Percentiles rank a stretch among this genome's conserved stretches.
These are phyloP conservation scores for Globisporangium apiculatum DNA, from an alignment of 352 stramenopile species.

Conservation along the genomic window DNA sequence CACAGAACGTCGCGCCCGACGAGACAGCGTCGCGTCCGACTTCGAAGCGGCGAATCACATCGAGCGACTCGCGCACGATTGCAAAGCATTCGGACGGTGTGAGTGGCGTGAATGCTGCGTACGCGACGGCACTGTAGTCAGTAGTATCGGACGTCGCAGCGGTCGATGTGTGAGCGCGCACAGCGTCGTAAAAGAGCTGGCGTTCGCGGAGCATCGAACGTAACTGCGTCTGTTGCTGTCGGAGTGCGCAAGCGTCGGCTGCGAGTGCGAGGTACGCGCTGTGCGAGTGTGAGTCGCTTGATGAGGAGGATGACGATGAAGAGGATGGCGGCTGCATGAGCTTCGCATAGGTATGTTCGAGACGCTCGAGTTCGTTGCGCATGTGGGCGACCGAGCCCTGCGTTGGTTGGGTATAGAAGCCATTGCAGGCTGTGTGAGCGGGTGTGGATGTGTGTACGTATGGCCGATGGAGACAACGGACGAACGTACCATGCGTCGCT, in stretches of 20 bases:
- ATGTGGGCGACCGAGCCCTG: slow-evolving; percentile 41
- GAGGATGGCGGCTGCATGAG: slow-evolving; percentile 16
- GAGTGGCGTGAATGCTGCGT: slow-evolving; percentile 30
- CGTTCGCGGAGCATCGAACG: slow-evolving; percentile 42
- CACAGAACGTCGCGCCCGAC: slow-evolving; percentile 40
- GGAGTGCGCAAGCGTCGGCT: slow-evolving; percentile 30
- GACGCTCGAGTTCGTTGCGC: slow-evolving; percentile 38
- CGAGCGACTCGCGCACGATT: slow-evolving; percentile 50
- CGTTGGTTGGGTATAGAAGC: not conserved
- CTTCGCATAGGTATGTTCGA: slow-evolving; percentile 38
- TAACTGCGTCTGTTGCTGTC: slow-evolving; percentile 41
- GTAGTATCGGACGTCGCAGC: too few species aligned
- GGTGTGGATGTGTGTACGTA: not conserved
- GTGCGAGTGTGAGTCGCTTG: slow-evolving; percentile 4
- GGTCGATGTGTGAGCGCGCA: not conserved
- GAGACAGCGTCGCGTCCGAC: slow-evolving; percentile 30
- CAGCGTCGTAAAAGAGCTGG: slow-evolving; percentile 47
- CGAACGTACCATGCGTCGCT: slow-evolving; percentile 20
- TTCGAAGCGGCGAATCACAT: slow-evolving; percentile 47
- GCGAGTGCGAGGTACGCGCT: slow-evolving; percentile 31
- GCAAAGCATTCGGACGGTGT: slow-evolving; percentile 22
- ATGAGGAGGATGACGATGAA: too few species aligned
- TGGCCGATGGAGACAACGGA: not conserved
- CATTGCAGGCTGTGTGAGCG: too few species aligned
- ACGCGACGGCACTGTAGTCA: slow-evolving; percentile 10